Evolutionary conservation across 345 rosid genomes (phyloP).

Genomic region (Murraya paniculata): DNA sequence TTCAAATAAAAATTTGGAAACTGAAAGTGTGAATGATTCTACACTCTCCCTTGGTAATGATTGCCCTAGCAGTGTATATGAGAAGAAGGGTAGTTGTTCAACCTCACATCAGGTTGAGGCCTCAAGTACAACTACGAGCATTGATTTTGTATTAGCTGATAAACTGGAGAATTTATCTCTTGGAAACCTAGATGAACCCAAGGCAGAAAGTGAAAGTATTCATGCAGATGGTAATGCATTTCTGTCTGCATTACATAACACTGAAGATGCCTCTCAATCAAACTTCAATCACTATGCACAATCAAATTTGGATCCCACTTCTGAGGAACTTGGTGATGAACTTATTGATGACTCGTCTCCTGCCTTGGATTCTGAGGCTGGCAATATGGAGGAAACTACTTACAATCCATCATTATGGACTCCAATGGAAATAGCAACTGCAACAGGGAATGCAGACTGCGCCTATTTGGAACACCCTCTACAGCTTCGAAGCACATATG

Average conservation of each 20-base stretch:
- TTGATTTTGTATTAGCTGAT: constrained; percentile 33
- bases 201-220: constrained; percentile 28
- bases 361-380: constrained; percentile 33
- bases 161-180: constrained; percentile 36
- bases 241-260: constrained; percentile 45
- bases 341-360: constrained; percentile 32
- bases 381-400: constrained; percentile 24
- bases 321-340: constrained; percentile 20
- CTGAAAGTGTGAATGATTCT: constrained; percentile 14
- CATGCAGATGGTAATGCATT: constrained; percentile 50
- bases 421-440: constrained; percentile 74
- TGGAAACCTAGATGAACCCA: constrained; percentile 30
- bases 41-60: constrained; percentile 18
- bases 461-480: constrained; percentile 60
- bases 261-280: constrained; percentile 21
- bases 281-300: constrained; percentile 6
- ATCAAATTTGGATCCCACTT: constrained; percentile 22
- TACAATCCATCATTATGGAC: constrained; percentile 81
- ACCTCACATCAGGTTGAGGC: constrained; percentile 18
- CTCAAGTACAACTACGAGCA: constrained; percentile 26
- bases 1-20: constrained; percentile 21
- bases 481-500: constrained; percentile 73
- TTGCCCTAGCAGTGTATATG: constrained; percentile 9
- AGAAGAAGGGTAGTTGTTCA: not conserved
- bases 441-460: constrained; percentile 67